Base-by-base conservation (phyloP, 768 basidiomycete genomes). In the Cystofilobasidium capitatum region DNA sequence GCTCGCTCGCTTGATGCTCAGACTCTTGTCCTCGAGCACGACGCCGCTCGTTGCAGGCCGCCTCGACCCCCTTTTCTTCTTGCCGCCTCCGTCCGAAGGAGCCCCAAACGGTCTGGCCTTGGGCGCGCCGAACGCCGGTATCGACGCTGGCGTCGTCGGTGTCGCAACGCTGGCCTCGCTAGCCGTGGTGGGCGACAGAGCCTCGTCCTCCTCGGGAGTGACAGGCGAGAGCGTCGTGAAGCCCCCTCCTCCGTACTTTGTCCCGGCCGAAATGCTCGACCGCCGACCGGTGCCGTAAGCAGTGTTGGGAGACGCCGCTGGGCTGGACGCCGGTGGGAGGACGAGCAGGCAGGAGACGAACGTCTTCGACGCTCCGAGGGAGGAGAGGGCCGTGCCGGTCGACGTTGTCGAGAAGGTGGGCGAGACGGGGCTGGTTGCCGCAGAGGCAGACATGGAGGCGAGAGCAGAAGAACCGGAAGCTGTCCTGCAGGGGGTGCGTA, bases 1-100 rank as follows among this genome's bases (percentile, higher is more conserved):
- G 51, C 51, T 55, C 5, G 51, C 51, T 17, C 51, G 51, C 31
- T 55, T 55, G 51, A 31, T 20, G 51, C 51, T 20, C 16, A 31
- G 26, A 31, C 51, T 55, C 51, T 55, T 55, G 51, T 55, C 51
- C 51, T 55, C 51, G 51, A 55, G 51, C 5, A 55, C 51, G 51
- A 55, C 51, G 31, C 51, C 51, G 51, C 51, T 55, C 29, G 51
- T 55, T 17, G 29, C 51, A 26, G 51, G 51, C 51, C 51, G 51
- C 29, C 51, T 26, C 51, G 51, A 55, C 29, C 51, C 33, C 51
- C 20, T 55, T 31, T 55, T 55, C 13, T n/a, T 12, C 51, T 55
- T 33, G 17, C n/a, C 33, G 17, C 20, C 47, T 3, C n/a, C 47
- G 22, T 49, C 47, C n/a, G 51, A 10, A 9, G 51, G 51, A 26